phyloP scores from a whole-genome alignment of 495 filamentous ascomycete genomes.

The Penicillium verhagenii region DNA sequence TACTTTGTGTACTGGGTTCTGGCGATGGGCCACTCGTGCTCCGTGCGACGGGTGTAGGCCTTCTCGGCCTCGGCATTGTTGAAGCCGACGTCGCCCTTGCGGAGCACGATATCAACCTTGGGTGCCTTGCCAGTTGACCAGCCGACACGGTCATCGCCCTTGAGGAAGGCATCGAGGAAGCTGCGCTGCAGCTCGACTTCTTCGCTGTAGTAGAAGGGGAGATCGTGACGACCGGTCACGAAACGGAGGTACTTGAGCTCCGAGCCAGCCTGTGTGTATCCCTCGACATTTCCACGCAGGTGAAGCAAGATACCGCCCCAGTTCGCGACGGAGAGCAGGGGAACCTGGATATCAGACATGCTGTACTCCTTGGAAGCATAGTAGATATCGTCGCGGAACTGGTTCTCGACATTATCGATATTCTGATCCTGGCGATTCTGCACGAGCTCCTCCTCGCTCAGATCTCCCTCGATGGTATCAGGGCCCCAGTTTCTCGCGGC shows the following conservation, averaged over 20 bases:
- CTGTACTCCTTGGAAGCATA: conserved; percentile 60
- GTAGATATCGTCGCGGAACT: conserved; percentile 59
- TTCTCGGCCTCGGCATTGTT: conserved; percentile 59
- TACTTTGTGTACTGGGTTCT: conserved; percentile 58
- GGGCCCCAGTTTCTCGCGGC: conserved; percentile 36
- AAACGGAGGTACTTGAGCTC: conserved; percentile 63
- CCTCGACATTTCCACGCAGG: conserved; percentile 62
- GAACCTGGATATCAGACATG: conserved; percentile 59
- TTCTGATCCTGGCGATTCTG: conserved; percentile 63
- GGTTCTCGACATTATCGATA: conserved; percentile 52
- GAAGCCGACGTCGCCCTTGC: conserved; percentile 62
- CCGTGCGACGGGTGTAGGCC: conserved; percentile 47
- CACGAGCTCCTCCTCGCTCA: conserved; percentile 55
- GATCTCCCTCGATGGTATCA: conserved; percentile 63
- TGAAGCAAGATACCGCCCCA: conserved; percentile 62
- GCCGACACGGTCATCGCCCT: conserved; percentile 56
- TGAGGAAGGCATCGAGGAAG: conserved; percentile 68
- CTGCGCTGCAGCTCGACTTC: conserved; percentile 62
- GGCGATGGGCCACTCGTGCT: conserved; percentile 63
- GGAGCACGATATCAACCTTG: conserved; percentile 54
- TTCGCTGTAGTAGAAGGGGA: conserved; percentile 68
- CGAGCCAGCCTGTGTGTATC: conserved; percentile 55
- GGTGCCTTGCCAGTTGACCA: conserved; percentile 61
- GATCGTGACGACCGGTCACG: conserved; percentile 66
- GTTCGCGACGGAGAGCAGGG: conserved; percentile 60